Evolutionary conservation across 208 protist species (phyloP).

Genomic region (Acanthamoeba lugdunensis): DNA sequence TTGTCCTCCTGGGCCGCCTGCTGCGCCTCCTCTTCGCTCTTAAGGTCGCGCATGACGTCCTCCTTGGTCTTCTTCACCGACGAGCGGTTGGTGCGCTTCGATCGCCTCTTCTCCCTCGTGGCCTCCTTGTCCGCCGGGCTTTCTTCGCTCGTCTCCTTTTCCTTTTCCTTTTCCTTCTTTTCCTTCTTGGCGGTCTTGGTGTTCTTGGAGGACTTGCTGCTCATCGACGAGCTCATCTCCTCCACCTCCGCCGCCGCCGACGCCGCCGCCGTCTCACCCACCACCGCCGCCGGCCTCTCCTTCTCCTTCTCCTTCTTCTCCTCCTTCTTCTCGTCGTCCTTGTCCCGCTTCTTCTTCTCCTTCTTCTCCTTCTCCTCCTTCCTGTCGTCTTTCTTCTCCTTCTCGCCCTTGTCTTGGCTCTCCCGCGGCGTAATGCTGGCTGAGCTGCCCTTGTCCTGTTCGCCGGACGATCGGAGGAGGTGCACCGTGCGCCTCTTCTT

Average conservation of each 20-base stretch:
- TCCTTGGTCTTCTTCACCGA: conserved; percentile 15
- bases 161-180: neutral
- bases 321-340: conserved; percentile 29
- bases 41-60: neutral
- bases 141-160: neutral
- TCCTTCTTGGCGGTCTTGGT: neutral
- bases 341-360: neutral
- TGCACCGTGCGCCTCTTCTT: conserved; percentile 33
- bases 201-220: conserved; percentile 10
- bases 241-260: neutral
- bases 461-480: conserved; percentile 1
- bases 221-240: neutral
- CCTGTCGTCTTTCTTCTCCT: neutral
- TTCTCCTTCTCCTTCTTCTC: neutral
- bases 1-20: neutral
- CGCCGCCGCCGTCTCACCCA: neutral
- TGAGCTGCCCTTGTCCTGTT: neutral
- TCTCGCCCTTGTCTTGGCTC: neutral
- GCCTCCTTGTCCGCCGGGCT: neutral
- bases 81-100: conserved; percentile 2
- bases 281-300: neutral
- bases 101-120: neutral
- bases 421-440: neutral
- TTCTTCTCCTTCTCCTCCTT: neutral
- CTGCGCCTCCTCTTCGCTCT: neutral